These are phyloP conservation scores for Fusarium palustre DNA, from an alignment of 2,329 filamentous ascomycete genomes.

Conservation along the genomic window DNA sequence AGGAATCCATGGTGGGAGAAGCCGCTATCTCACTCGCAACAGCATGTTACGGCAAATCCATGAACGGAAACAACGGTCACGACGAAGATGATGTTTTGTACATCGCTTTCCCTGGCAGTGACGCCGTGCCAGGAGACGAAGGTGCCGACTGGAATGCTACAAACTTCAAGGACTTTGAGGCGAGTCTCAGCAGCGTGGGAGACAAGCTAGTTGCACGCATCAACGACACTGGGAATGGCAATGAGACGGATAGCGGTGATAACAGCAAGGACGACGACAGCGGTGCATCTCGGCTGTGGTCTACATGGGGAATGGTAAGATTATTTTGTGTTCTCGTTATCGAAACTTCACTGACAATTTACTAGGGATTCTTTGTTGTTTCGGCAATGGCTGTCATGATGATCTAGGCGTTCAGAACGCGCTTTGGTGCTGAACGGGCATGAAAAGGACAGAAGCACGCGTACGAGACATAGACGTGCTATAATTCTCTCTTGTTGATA, in stretches of 20 bases:
- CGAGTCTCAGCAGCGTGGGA: slow-evolving; percentile 63
- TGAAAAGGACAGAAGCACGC: not conserved
- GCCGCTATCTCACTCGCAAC: slow-evolving; percentile 68
- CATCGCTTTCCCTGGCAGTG: slow-evolving; percentile 68
- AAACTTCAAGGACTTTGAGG: slow-evolving; percentile 62
- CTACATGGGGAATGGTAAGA: slow-evolving; percentile 13
- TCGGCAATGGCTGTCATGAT: slow-evolving; percentile 43
- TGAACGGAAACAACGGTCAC: slow-evolving; percentile 69
- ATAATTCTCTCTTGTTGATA: not conserved
- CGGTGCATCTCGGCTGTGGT: slow-evolving; percentile 16
- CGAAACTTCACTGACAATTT: slow-evolving; percentile 9
- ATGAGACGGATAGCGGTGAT: not conserved
- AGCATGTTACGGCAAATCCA: slow-evolving; percentile 64
- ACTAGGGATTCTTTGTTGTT: slow-evolving; percentile 42
- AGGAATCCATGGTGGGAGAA: slow-evolving; percentile 64
- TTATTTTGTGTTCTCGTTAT: not conserved
- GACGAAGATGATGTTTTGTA: slow-evolving; percentile 69
- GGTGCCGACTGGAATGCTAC: slow-evolving; percentile 67
- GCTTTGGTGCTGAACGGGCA: slow-evolving; percentile 14
- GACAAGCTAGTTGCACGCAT: slow-evolving; percentile 61
- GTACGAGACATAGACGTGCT: not conserved
- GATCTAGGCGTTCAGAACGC: slow-evolving; percentile 32
- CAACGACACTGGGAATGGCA: slow-evolving; percentile 26
- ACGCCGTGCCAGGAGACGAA: slow-evolving; percentile 66
- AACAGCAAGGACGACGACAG: not conserved